These are phyloP conservation scores for Picea glauca DNA, from an alignment of 75 land plant species.

Conservation along the genomic window DNA sequence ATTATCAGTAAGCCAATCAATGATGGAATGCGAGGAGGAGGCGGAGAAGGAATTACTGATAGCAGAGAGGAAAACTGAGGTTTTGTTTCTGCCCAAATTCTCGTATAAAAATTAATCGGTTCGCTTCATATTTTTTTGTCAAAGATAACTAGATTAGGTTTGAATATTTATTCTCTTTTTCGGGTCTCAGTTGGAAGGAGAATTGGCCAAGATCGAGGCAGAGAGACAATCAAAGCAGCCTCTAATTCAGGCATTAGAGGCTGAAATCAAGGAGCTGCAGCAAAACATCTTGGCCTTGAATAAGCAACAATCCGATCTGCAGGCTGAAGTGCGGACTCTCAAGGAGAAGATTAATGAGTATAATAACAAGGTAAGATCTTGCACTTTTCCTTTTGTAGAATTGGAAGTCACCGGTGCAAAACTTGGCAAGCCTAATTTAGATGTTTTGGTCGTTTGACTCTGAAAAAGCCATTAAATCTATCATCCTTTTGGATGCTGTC, in stretches of 20 bases:
- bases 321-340: slow-evolving; percentile 20
- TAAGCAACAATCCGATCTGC: slow-evolving; percentile 43
- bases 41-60: too few relatives aligned
- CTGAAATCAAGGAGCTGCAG: slow-evolving; percentile 54
- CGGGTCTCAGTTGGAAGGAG: slow-evolving; percentile 34
- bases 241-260: slow-evolving; percentile 49
- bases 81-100: neutral
- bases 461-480: too few relatives aligned
- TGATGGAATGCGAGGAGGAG: too few relatives aligned
- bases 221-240: slow-evolving; percentile 51
- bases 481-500: too few relatives aligned
- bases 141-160: neutral
- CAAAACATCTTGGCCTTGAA: slow-evolving; percentile 44
- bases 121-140: neutral
- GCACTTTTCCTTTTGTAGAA: too few relatives aligned
- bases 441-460: too few relatives aligned
- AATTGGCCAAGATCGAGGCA: slow-evolving; percentile 36
- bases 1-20: too few relatives aligned
- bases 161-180: neutral
- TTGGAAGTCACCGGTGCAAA: too few relatives aligned
- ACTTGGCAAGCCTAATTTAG: too few relatives aligned
- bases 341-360: slow-evolving; percentile 22
- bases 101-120: neutral
- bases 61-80: neutral
- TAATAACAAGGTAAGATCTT: slow-evolving; percentile 32